Evolutionary conservation across 208 protist species (phyloP).

Genomic region (Histomonas meleagridis): DNA sequence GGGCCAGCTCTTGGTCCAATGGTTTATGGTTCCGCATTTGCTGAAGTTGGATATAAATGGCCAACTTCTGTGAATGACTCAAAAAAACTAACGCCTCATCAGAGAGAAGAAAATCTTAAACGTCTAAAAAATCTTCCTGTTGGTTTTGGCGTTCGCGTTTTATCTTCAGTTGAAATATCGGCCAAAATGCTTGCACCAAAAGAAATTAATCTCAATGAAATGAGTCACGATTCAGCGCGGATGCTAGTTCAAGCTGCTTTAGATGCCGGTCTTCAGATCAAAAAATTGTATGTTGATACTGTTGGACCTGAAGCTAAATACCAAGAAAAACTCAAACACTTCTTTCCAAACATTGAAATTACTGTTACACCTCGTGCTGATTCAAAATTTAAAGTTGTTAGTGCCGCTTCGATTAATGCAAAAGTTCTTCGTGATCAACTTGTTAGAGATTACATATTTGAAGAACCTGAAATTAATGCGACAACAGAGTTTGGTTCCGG

Average conservation of each 20-base stretch:
- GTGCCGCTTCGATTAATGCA: slow-evolving; percentile 44
- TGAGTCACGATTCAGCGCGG: slow-evolving; percentile 42
- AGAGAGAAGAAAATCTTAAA: slow-evolving; percentile 36
- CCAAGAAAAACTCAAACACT: slow-evolving; percentile 9
- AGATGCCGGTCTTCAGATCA: slow-evolving; percentile 42
- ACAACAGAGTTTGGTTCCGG: background rate
- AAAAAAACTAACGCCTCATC: slow-evolving; percentile 42
- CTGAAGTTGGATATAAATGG: slow-evolving; percentile 14
- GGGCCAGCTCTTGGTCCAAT: slow-evolving; percentile 56
- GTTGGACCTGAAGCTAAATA: slow-evolving; percentile 48
- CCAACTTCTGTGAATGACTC: slow-evolving; percentile 42
- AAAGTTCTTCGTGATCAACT: slow-evolving; percentile 35
- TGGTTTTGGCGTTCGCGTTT: background rate
- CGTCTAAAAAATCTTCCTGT: background rate
- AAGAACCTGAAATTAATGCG: background rate
- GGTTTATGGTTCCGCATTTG: slow-evolving; percentile 47
- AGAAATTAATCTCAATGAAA: slow-evolving; percentile 41
- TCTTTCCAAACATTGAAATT: slow-evolving; percentile 35
- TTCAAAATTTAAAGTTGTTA: slow-evolving; percentile 43
- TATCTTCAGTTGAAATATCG: slow-evolving; percentile 47
- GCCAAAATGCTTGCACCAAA: slow-evolving; percentile 35
- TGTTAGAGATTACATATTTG: background rate
- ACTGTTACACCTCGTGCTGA: slow-evolving; percentile 44
- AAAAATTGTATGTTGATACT: slow-evolving; percentile 50
- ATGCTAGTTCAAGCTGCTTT: slow-evolving; percentile 40